Conservation (phyloP, 371 early-diverging fungal species). For the Blakeslea trispora region DNA sequence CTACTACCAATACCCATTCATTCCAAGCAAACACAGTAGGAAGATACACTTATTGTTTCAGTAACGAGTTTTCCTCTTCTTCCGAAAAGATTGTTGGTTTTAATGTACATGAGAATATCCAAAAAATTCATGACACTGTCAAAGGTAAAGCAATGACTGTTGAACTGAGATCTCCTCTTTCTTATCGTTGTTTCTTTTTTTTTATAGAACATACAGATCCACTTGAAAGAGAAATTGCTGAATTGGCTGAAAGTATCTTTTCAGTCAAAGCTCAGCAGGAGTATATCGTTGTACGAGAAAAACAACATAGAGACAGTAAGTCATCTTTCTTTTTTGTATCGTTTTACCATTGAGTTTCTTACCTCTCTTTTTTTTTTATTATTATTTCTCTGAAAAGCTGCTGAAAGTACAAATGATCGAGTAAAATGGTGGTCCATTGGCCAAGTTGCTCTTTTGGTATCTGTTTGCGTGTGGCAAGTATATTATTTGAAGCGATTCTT, state of each 20-base stretch:
- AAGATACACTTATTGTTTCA: conserved; percentile 76
- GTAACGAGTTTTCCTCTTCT: conserved; percentile 59
- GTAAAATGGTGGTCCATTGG: conserved; percentile 80
- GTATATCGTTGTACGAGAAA: conserved; percentile 71
- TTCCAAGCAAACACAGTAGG: conserved; percentile 60
- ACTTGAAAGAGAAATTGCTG: conserved; percentile 66
- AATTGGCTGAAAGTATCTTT: conserved; percentile 65
- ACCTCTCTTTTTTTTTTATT: too few relatives aligned
- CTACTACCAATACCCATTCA: conserved; percentile 55
- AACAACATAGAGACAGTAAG: conserved; percentile 73
- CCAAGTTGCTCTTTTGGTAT: conserved; percentile 61
- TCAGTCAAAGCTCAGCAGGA: conserved; percentile 75
- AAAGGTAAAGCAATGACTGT: conserved; percentile 38
- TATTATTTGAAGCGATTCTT: conserved; percentile 76
- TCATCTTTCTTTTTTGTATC: too few relatives aligned
- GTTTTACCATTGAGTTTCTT: too few relatives aligned
- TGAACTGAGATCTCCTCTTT: too few relatives aligned
- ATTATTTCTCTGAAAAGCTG: too few relatives aligned
- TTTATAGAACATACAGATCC: conserved; percentile 63
- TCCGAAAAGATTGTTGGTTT: conserved; percentile 58
- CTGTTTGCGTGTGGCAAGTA: conserved; percentile 73
- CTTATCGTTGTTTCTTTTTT: too few relatives aligned
- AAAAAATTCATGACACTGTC: conserved; percentile 36
- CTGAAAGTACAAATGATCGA: conserved; percentile 73
- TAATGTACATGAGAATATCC: conserved; percentile 49